A percentile compares a stretch with the other conserved stretches of the same genome.
These are phyloP conservation scores for Debaryomyces nepalensis DNA, from an alignment of 1,139 yeast species.

Conservation along the genomic window DNA sequence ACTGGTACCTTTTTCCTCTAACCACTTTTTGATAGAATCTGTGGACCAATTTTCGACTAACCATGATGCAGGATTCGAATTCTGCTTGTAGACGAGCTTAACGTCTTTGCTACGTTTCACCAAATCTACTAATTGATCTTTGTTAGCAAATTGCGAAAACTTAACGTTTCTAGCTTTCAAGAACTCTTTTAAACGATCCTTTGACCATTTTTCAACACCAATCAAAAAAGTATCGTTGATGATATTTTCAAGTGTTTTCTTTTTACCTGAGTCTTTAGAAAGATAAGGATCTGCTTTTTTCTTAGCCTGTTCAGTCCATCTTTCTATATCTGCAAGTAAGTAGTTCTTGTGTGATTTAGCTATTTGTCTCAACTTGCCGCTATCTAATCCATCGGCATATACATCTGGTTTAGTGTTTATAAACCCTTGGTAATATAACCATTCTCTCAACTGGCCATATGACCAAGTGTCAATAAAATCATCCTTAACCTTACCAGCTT, in stretches of 20 bases:
- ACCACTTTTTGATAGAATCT: slow-evolving; percentile 30
- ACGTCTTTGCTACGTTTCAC: slow-evolving; percentile 51
- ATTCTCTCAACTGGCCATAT: slow-evolving; percentile 35
- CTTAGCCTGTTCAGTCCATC: slow-evolving; percentile 37
- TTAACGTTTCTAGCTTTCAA: slow-evolving; percentile 55
- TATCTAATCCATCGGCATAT: slow-evolving; percentile 23
- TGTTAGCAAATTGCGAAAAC: slow-evolving; percentile 50
- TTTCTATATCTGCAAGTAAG: slow-evolving; percentile 50
- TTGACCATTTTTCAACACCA: slow-evolving; percentile 53
- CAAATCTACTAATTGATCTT: slow-evolving; percentile 49
- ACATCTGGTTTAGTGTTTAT: slow-evolving; percentile 30
- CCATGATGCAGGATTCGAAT: slow-evolving; percentile 26
- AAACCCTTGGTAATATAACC: slow-evolving; percentile 34
- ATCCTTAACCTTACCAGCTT: slow-evolving; percentile 44
- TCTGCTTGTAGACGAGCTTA: slow-evolving; percentile 35
- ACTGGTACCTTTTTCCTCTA: slow-evolving; percentile 27
- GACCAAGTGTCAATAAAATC: slow-evolving; percentile 49
- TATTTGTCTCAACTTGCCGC: slow-evolving; percentile 24
- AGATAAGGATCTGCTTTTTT: slow-evolving; percentile 28
- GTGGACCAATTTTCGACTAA: slow-evolving; percentile 27
- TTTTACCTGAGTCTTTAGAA: slow-evolving; percentile 30
- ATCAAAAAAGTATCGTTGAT: slow-evolving; percentile 51
- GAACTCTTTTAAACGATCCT: slow-evolving; percentile 53
- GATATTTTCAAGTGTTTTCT: slow-evolving; percentile 30
- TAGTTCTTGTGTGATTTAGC: slow-evolving; percentile 25